Percentiles rank a stretch among this genome's conserved stretches.
Conservation (phyloP, 2,329 filamentous ascomycete species). For the Colletotrichum acutatum region DNA sequence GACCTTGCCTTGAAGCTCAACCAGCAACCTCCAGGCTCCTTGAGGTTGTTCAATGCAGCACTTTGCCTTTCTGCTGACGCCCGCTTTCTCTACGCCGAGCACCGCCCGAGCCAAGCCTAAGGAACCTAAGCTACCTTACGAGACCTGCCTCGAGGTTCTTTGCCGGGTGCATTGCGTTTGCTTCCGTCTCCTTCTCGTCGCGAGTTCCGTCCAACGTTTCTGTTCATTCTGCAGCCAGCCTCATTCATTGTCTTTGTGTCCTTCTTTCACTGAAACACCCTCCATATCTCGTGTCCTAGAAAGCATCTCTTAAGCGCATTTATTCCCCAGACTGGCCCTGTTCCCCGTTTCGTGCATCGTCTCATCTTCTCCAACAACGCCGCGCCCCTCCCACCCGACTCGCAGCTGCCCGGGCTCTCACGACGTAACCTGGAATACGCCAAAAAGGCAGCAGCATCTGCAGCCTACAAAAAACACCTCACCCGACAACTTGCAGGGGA, state of each 20-base stretch:
- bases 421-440: not conserved
- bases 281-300: not conserved
- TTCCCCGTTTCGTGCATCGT: not conserved
- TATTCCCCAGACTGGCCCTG: not conserved
- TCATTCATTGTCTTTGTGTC: not conserved
- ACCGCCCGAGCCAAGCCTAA: constrained; percentile 26
- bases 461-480: not conserved
- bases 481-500: not conserved
- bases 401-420: not conserved
- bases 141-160: constrained; percentile 4
- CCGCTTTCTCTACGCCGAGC: constrained; percentile 30
- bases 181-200: not conserved
- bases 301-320: not conserved
- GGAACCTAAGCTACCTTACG: constrained; percentile 5
- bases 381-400: constrained; percentile 5
- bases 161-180: constrained; percentile 16
- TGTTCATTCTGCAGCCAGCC: not conserved
- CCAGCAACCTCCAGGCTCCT: not conserved
- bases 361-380: not conserved
- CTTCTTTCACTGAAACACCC: constrained; percentile 21
- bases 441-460: not conserved
- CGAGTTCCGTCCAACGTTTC: not conserved
- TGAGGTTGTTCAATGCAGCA: not conserved
- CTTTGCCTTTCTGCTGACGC: constrained; percentile 14
- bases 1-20: not conserved